Evolutionary conservation across 2,329 filamentous ascomycete genomes (phyloP), one percentile per base, ranked within the genome.

Genomic region (Whalleya microplaca): DNA sequence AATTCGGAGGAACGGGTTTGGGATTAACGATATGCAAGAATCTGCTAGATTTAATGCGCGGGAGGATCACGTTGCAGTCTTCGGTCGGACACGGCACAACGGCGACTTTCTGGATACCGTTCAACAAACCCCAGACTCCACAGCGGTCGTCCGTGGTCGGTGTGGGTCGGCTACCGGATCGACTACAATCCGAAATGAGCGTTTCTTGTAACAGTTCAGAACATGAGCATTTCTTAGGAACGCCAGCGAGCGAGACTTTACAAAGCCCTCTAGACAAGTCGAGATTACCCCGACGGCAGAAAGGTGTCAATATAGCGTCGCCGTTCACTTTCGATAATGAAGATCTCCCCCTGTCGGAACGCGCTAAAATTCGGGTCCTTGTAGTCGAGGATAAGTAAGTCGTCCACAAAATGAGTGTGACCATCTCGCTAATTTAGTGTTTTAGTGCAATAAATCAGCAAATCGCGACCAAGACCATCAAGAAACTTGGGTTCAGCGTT

Each of bases 21-120:
- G 91, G 91, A 0, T 73, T 94, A 59, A 91, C 89, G 1, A 94
- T 94, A 63, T 90, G 86, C 74, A 93, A 93, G 72, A 92, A 92
- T 59, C 78, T 92, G 5, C 80, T 94, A 2, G 88, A 92, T 56
- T 74, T 94, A 21, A 94, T 95, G 91, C 84, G 84, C 56, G 91
- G 91, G 6, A 75, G 82, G n/a, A 93, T 95, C 59, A 80, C 78
- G 0, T 76, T 94, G 0, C 81, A 90, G 49, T 92, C 89, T 0
- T 83, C 79, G 1, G 71, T 88, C 1, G 88, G 87, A 2, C 76
- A 77, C 9, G 90, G 90, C 2, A 94, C 90, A 0, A 89, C 80
- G n/a, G 89, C 87, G 2, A 87, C 82, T 0, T 92, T 93, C 70
- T 88, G 83, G 80, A 88, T 94, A 45, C 88, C 89, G 0, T 92